Conservation (phyloP, 352 stramenopile genomes). For the Phytophthora constricta region DNA sequence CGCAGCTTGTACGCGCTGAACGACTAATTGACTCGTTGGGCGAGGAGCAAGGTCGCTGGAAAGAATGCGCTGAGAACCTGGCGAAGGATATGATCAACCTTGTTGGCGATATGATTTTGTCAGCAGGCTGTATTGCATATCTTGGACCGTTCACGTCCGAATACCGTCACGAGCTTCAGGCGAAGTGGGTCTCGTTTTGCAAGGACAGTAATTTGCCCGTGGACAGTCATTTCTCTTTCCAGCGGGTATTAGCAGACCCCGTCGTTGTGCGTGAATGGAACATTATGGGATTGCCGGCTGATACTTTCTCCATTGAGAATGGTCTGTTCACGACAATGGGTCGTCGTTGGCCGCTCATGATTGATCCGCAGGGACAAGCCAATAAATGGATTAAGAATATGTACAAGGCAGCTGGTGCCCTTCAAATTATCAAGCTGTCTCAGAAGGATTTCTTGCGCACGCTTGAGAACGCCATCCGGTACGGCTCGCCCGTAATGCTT, state of each 20-base stretch:
- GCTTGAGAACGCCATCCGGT: conserved; percentile 93
- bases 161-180: conserved; percentile 83
- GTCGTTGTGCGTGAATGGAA: conserved; percentile 93
- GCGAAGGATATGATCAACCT: conserved; percentile 90
- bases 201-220: conserved; percentile 85
- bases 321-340: conserved; percentile 92
- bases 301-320: conserved; percentile 95
- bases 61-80: conserved; percentile 78
- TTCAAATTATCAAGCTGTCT: conserved; percentile 94
- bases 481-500: conserved; percentile 90
- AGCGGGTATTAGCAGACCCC: conserved; percentile 82
- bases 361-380: conserved; percentile 93
- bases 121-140: conserved; percentile 93
- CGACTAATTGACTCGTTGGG: conserved; percentile 91
- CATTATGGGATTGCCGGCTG: conserved; percentile 91
- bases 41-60: conserved; percentile 92
- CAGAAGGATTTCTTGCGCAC: conserved; percentile 93
- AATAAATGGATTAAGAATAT: conserved; percentile 96
- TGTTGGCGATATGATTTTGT: conserved; percentile 93
- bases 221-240: conserved; percentile 84
- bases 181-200: conserved; percentile 87
- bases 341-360: conserved; percentile 93
- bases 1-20: conserved; percentile 90
- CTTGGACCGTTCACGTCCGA: conserved; percentile 91
- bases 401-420: conserved; percentile 72